phyloP scores from a whole-genome alignment of 2,329 filamentous ascomycete species.

The Balansia obtecta region DNA sequence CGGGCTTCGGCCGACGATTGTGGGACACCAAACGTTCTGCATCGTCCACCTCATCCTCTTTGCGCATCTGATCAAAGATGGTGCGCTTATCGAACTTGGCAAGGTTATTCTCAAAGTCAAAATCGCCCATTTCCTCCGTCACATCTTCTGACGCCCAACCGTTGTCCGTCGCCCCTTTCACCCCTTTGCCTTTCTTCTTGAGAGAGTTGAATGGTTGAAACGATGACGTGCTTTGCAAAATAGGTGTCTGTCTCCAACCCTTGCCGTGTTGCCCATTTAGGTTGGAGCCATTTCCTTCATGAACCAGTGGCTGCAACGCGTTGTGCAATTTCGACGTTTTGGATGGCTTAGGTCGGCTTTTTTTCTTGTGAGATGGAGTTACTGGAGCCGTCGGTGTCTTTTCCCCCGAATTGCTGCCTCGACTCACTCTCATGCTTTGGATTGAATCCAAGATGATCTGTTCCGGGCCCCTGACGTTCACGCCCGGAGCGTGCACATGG shows the following conservation, averaged over 20 bases:
- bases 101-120: constrained; percentile 81
- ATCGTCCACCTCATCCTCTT: constrained; percentile 80
- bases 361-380: constrained; percentile 19
- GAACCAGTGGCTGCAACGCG: constrained; percentile 15
- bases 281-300: constrained; percentile 12
- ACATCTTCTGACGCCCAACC: constrained; percentile 96
- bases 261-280: constrained; percentile 31
- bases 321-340: constrained; percentile 19
- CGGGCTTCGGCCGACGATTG: constrained; percentile 59
- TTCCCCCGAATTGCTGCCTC: constrained; percentile 9
- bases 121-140: constrained; percentile 88
- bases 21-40: constrained; percentile 83
- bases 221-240: constrained; percentile 45
- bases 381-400: constrained; percentile 12
- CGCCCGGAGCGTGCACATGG: neutral
- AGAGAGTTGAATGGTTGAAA: constrained; percentile 51
- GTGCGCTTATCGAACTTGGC: constrained; percentile 91
- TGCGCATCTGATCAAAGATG: constrained; percentile 83
- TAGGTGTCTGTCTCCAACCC: constrained; percentile 48
- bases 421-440: constrained; percentile 13
- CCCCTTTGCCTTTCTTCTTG: constrained; percentile 41
- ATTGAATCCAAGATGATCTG: constrained; percentile 16
- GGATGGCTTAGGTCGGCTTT: constrained; percentile 17
- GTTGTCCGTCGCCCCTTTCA: constrained; percentile 43
- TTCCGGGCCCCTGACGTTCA: constrained; percentile 11